Base-by-base conservation (phyloP, 139 green algal species). In the Volvox africanus region DNA sequence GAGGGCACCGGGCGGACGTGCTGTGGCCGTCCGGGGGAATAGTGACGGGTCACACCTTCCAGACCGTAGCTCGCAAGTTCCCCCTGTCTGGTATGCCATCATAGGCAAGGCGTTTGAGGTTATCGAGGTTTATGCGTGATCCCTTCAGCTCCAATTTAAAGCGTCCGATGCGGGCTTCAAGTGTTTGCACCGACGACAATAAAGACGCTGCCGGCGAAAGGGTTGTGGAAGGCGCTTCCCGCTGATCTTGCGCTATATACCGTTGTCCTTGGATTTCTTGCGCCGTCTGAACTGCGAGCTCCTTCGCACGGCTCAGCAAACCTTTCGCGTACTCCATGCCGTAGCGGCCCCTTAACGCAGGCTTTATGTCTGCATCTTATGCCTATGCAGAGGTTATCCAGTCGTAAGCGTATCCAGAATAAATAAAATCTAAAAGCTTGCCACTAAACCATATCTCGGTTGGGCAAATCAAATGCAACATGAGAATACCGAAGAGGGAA, bases 61-160 rank as follows among this genome's bases (percentile, higher is more conserved):
- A 99, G 0, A 96, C 94, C 0, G 92, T 89, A 0, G 96, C 93
- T 0, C 97, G 92, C 30, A 99, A 84, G 55, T 94, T 94, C 2
- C 96, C 92, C 2, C 82, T 88, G 73, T 98, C 97, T 5, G 97
- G 97, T 3, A 99, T 92, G 28, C 97, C 97, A 22, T 95, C 69
- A 24, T 94, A 95, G 0, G 96, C 94, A 21, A 99, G 86, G 1
- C 92, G 81, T 35, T 92, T 92, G 0, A 99, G 88, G 18, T 89
- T 87, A 33, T 82, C 16, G 9, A 98, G 30, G 78, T 97, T 93
- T 1, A 99, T 95, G 17, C 50, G 77, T 21, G 62, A 87, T 32
- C 78, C 93, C 9, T 44, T 61, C 14, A 97, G 91, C 80, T 96
- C 87, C n/a, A 28, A 24, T 35, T 91, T 55, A 77, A 91, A 86